A percentile compares a stretch with the other conserved stretches of the same genome.
Evolutionary conservation across 1,139 yeast genomes (phyloP).

Genomic region (Candida sojae): DNA sequence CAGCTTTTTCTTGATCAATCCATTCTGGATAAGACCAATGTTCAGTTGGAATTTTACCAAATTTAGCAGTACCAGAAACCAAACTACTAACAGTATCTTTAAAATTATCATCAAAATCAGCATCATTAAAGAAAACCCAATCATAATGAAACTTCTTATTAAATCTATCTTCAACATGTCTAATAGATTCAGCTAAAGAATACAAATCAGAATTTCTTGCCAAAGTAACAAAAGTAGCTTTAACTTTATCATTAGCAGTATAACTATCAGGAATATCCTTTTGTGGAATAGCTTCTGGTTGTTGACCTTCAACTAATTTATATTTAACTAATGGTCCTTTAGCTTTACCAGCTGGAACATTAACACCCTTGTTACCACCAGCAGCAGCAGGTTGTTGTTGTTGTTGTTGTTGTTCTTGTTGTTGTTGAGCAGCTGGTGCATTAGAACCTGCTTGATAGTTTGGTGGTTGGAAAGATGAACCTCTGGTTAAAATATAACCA

Average conservation of each 20-base stretch:
- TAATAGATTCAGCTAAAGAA: slow-evolving; percentile 39
- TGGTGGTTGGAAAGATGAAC: slow-evolving; percentile 47
- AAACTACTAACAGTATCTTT: slow-evolving; percentile 33
- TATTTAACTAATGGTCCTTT: slow-evolving; percentile 12
- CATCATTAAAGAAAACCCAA: slow-evolving; percentile 51
- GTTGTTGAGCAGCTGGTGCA: slow-evolving; percentile 16
- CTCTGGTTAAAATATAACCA: slow-evolving; percentile 62
- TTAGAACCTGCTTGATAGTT: slow-evolving; percentile 3
- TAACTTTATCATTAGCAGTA: slow-evolving; percentile 27
- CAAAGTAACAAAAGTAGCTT: slow-evolving; percentile 48
- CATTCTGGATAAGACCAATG: slow-evolving; percentile 57
- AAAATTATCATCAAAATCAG: slow-evolving; percentile 42
- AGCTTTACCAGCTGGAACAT: slow-evolving; percentile 8
- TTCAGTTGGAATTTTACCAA: slow-evolving; percentile 45
- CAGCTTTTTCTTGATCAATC: slow-evolving; percentile 62
- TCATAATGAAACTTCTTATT: slow-evolving; percentile 44
- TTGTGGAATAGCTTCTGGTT: slow-evolving; percentile 13
- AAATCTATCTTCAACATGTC: slow-evolving; percentile 49
- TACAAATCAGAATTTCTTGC: slow-evolving; percentile 45
- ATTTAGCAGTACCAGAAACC: slow-evolving; percentile 44
- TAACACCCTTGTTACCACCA: slow-evolving; percentile 11
- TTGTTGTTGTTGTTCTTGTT: slow-evolving; percentile 8
- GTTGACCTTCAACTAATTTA: slow-evolving; percentile 13
- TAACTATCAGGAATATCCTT: slow-evolving; percentile 12
- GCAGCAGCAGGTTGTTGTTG: slow-evolving; percentile 1